These are phyloP conservation scores for Fraxinus latifolia DNA, from an alignment of 305 asterid species.

Conservation along the genomic window DNA sequence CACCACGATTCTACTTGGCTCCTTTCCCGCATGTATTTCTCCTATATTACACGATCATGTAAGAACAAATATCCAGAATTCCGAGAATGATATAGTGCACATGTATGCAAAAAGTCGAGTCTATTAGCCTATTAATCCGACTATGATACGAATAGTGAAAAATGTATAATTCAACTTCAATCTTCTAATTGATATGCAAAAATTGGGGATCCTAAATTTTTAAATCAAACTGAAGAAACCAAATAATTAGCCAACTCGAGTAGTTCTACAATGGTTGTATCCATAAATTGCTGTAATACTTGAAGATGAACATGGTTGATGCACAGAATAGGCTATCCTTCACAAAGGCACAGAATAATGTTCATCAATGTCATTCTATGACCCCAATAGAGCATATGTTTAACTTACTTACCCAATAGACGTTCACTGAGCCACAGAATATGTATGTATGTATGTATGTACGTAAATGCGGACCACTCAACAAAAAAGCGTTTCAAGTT, in stretches of 20 bases:
- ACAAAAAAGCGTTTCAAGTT: not conserved
- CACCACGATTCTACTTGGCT: not conserved
- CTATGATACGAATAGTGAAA: not conserved
- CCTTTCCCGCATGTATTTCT: not conserved
- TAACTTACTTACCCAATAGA: not conserved
- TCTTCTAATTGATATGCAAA: not conserved
- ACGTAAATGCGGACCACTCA: not conserved
- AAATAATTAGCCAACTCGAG: not conserved
- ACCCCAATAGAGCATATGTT: not conserved
- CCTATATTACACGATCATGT: slow-evolving; percentile 15
- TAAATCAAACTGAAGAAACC: not conserved
- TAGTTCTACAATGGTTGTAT: not conserved
- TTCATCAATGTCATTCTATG: not conserved
- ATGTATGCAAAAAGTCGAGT: not conserved
- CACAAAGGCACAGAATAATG: not conserved
- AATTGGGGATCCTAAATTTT: not conserved
- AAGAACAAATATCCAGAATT: not conserved
- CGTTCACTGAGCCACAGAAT: not conserved
- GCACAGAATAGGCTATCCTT: not conserved
- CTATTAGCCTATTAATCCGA: not conserved
- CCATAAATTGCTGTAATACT: not conserved
- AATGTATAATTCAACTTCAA: not conserved
- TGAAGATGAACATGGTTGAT: not conserved
- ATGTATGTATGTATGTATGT: not conserved
- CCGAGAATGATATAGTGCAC: not conserved